Base-by-base conservation (phyloP, 176 grass and related monocot species). In the Phyllostachys edulis region DNA sequence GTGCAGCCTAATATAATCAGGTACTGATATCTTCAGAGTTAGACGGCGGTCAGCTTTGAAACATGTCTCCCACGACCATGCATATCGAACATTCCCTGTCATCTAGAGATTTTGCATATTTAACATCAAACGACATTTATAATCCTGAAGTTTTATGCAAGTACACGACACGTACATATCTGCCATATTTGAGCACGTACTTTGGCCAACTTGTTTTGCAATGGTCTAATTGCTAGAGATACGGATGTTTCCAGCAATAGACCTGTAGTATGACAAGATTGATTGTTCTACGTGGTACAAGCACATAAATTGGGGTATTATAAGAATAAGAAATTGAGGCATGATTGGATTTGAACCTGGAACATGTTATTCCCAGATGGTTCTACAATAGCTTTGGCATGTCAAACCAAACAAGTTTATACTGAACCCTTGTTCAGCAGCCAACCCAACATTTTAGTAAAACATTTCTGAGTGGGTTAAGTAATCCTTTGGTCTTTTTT, bases 61-160 rank as follows among this genome's bases (percentile, higher is more conserved):
- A 65, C 74, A 73, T 84, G 81, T 79, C 75, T 20, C 47, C 87
- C 75, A 79, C 46, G 65, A 88, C 55, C 45, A 9, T 38, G 73
- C 12, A 64, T 26, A 54, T 63, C 54, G 3, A 57, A 38, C 80
- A 78, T 73, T 69, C 87, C 26, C 6, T 40, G 20, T 6, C 23
- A 21, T 24, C 42, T 2, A 71, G 45, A 76, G 16, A 76, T 71
- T 65, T 73, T 73, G 56, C 51, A 37, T 78, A 57, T n/a, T 67
- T 55, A 75, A 27, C 55, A 57, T 9, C 55, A 57, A 57, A 57
- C 54, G 7, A n/a, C 7, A n/a, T 57, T 9, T 57, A 57, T 57
- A 57, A 4, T n/a, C n/a, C 55, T 57, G 20, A n/a, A 3, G 7
- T 9, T 56, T 56, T n/a, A 57, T 57, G 54, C 55, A 57, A 23